Percentiles rank a stretch among this genome's conserved stretches.
These are phyloP conservation scores for Meredithiella fracta DNA, from an alignment of 2,329 filamentous ascomycete genomes.

Conservation along the genomic window DNA sequence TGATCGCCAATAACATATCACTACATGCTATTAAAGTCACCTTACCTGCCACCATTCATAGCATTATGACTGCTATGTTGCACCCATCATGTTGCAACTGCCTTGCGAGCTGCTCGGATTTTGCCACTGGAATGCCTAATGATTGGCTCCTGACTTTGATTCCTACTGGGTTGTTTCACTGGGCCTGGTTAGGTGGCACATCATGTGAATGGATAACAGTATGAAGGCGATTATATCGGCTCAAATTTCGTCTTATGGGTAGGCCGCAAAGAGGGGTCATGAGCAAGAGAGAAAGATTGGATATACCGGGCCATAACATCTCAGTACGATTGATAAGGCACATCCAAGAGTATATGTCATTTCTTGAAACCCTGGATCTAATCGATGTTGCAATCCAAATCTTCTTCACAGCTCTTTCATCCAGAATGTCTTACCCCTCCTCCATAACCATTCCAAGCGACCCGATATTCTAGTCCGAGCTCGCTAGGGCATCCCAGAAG, in stretches of 20 bases:
- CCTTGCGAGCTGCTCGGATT: not conserved
- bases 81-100: not conserved
- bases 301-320: no score
- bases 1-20: no score
- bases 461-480: not conserved
- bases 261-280: not conserved
- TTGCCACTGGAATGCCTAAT: not conserved
- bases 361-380: no score
- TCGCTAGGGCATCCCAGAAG: not conserved
- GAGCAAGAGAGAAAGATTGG: no score
- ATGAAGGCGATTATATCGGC: not conserved
- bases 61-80: not conserved
- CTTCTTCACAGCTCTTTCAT: not conserved
- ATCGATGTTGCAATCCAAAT: no score
- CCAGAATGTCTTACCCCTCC: not conserved
- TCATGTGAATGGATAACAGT: no score
- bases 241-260: not conserved
- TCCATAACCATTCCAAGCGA: not conserved
- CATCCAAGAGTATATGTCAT: no score
- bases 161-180: not conserved
- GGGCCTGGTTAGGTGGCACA: not conserved
- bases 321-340: no score
- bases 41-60: not conserved
- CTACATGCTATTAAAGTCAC: not conserved
- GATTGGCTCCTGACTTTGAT: not conserved